Evolutionary conservation across 768 basidiomycete genomes (phyloP).

Genomic region (Tylopilus cervinicoccineus): DNA sequence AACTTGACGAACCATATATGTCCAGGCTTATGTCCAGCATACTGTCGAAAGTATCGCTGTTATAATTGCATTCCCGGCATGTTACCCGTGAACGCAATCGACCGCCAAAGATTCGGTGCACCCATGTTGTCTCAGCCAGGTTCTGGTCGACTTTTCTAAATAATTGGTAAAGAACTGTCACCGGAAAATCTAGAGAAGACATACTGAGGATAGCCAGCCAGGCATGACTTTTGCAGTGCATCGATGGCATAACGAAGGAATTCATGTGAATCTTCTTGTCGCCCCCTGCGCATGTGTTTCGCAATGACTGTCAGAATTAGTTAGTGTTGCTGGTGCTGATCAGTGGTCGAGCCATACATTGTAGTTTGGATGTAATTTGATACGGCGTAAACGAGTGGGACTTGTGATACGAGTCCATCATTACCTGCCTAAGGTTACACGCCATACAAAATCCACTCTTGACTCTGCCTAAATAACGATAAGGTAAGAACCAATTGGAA

Average conservation of each 20-base stretch:
- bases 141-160: slow-evolving; percentile 65
- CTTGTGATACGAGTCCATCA: slow-evolving; percentile 47
- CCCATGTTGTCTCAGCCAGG: slow-evolving; percentile 85
- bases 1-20: slow-evolving; percentile 55
- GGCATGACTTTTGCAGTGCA: slow-evolving; percentile 79
- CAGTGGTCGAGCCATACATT: slow-evolving; percentile 45
- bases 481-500: slow-evolving; percentile 1
- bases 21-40: slow-evolving; percentile 94
- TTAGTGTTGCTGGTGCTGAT: slow-evolving; percentile 4
- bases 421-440: slow-evolving; percentile 61
- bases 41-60: slow-evolving; percentile 95
- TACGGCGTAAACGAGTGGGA: slow-evolving; percentile 57
- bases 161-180: slow-evolving; percentile 9
- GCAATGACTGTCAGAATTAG: slow-evolving; percentile 64
- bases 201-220: slow-evolving; percentile 68
- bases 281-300: slow-evolving; percentile 83
- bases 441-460: slow-evolving; percentile 70
- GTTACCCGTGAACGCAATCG: slow-evolving; percentile 86
- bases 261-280: slow-evolving; percentile 98
- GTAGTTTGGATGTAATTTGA: slow-evolving; percentile 62
- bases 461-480: slow-evolving; percentile 34
- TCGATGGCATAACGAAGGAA: slow-evolving; percentile 95
- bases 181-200: slow-evolving; percentile 26
- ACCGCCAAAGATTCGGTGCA: slow-evolving; percentile 93
- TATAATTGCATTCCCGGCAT: slow-evolving; percentile 75